Percentiles rank a stretch among this genome's conserved stretches.
phyloP scores from a whole-genome alignment of 176 grass and related monocot genomes.

The Tuctoria greenei region DNA sequence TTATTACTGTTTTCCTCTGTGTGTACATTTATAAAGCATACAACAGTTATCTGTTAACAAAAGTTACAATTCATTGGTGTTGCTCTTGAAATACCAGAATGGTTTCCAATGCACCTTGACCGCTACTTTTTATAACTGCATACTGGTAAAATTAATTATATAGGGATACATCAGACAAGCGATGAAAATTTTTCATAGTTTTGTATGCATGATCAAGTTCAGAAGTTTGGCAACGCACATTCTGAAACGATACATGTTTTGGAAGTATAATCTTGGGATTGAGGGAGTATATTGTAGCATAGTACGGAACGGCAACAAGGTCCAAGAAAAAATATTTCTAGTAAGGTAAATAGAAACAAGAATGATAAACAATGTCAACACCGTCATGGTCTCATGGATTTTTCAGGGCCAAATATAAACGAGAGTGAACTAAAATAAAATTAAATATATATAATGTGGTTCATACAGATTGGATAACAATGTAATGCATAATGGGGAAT shows the following conservation, averaged over 20 bases:
- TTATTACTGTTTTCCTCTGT: neutral
- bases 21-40: neutral
- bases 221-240: neutral
- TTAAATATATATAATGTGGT: slow-evolving; percentile 28
- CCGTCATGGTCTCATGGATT: neutral
- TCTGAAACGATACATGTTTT: neutral
- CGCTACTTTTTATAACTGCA: neutral
- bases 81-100: neutral
- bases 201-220: neutral
- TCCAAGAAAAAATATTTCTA: neutral
- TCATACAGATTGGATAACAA: neutral
- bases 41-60: neutral
- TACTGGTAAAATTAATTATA: neutral
- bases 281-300: neutral
- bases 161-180: neutral
- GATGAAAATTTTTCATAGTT: neutral
- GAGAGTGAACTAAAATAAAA: slow-evolving; percentile 10
- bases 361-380: slow-evolving; percentile 13
- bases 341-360: slow-evolving; percentile 1
- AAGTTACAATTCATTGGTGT: neutral
- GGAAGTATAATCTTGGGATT: neutral
- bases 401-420: neutral
- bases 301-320: neutral
- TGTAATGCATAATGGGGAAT: slow-evolving; percentile 3
- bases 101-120: neutral